Percentiles rank a stretch among this genome's conserved stretches.
These are phyloP conservation scores for Phanerochaete carnosa DNA, from an alignment of 768 basidiomycete species.

Conservation along the genomic window DNA sequence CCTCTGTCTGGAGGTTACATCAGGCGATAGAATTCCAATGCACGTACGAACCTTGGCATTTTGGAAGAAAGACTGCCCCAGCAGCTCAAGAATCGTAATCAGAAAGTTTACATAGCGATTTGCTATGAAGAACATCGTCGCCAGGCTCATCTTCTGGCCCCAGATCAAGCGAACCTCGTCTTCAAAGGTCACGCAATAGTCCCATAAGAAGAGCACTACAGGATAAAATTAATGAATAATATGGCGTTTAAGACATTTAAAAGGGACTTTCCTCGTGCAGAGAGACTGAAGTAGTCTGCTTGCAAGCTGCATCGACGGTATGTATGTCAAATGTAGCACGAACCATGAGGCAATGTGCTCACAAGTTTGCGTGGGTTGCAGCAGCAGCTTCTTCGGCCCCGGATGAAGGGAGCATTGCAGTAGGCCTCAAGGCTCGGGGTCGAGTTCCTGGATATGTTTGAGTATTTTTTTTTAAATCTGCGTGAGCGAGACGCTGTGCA, in stretches of 20 bases:
- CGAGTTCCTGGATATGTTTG: too few relatives aligned
- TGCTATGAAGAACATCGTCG: constrained; percentile 14
- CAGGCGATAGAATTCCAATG: neutral
- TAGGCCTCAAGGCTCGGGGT: too few relatives aligned
- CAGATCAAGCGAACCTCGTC: constrained; percentile 17
- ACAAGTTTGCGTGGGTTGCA: neutral
- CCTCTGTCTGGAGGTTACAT: neutral
- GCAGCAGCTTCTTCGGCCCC: neutral
- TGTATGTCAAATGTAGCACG: neutral
- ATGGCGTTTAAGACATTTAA: neutral
- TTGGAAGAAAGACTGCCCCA: constrained; percentile 20
- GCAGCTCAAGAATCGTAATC: constrained; percentile 15
- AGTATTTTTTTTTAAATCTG: too few relatives aligned
- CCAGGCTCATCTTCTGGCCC: constrained; percentile 10
- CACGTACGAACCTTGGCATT: constrained; percentile 46
- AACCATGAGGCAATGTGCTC: neutral
- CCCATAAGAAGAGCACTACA: constrained; percentile 18
- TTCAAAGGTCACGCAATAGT: constrained; percentile 15
- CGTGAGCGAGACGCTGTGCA: too few relatives aligned
- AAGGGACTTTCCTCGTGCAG: constrained; percentile 12
- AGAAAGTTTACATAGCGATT: constrained; percentile 20
- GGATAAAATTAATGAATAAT: neutral
- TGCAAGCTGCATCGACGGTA: constrained; percentile 1
- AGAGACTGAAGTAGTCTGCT: constrained; percentile 11
- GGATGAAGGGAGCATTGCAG: too few relatives aligned